phyloP scores from a whole-genome alignment of 2,329 filamentous ascomycete species.

The Metarhizium brunneum region DNA sequence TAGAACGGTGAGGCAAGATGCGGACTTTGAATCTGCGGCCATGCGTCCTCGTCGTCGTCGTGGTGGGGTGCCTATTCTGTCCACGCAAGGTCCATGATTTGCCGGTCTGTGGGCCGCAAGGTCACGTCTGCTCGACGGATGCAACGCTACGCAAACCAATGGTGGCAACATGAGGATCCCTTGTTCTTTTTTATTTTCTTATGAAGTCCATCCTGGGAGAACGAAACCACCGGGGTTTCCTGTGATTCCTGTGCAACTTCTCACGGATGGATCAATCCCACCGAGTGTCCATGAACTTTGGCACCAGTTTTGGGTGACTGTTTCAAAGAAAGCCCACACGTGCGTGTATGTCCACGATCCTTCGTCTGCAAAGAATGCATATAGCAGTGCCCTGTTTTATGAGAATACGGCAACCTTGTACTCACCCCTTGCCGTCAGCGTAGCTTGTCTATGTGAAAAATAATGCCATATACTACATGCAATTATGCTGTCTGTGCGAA shows the following conservation, averaged over 20 bases:
- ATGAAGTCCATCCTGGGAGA: not conserved
- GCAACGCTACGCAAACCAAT: constrained; percentile 11
- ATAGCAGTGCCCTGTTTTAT: not conserved
- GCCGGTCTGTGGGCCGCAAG: constrained; percentile 4
- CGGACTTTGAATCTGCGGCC: not conserved
- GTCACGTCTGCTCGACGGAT: constrained; percentile 11
- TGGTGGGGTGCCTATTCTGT: constrained; percentile 1
- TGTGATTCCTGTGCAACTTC: not conserved
- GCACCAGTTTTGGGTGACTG: not conserved
- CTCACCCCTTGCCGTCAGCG: not conserved
- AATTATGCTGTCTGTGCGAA: not conserved
- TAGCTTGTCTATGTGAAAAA: no score
- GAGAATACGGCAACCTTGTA: not conserved
- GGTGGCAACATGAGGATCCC: not conserved
- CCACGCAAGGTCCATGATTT: constrained; percentile 6
- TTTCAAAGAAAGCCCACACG: not conserved
- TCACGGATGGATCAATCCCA: not conserved
- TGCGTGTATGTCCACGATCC: not conserved
- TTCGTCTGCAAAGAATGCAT: not conserved
- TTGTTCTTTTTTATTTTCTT: not conserved
- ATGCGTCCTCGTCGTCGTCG: constrained; percentile 1
- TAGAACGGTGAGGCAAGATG: not conserved
- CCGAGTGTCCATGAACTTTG: not conserved
- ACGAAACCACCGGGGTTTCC: not conserved
- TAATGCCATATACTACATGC: no score